These are phyloP conservation scores for Leccinum sublutescens DNA, from an alignment of 768 basidiomycete species.

Conservation along the genomic window DNA sequence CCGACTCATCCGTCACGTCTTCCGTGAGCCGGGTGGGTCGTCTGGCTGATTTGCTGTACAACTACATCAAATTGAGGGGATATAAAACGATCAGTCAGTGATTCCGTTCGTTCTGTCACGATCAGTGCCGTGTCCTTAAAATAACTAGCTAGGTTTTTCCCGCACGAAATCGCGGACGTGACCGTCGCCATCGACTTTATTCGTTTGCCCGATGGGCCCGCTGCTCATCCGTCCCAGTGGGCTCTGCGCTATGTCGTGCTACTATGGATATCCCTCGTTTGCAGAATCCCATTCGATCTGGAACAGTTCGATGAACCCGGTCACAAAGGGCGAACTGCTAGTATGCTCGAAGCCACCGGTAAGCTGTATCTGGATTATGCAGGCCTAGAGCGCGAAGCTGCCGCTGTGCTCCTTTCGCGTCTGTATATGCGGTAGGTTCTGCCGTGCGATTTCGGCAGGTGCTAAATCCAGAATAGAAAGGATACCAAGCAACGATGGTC, in stretches of 20 bases:
- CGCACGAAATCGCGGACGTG: constrained; percentile 85
- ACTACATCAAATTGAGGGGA: constrained; percentile 84
- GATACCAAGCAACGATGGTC: constrained; percentile 52
- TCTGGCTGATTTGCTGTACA: constrained; percentile 66
- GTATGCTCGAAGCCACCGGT: constrained; percentile 54
- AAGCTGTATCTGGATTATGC: constrained; percentile 59
- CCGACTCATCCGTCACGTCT: constrained; percentile 22
- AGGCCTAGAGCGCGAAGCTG: constrained; percentile 84
- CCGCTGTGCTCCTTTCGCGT: constrained; percentile 76
- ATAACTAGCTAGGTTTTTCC: constrained; percentile 82
- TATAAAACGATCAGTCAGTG: constrained; percentile 86
- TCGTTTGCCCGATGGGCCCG: constrained; percentile 43
- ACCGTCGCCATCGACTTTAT: constrained; percentile 71
- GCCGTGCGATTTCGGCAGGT: not conserved
- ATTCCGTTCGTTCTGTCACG: constrained; percentile 3
- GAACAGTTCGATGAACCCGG: constrained; percentile 74
- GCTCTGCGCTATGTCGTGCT: constrained; percentile 78
- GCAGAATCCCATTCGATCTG: constrained; percentile 91
- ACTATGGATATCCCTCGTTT: constrained; percentile 92
- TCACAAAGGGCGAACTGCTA: constrained; percentile 52
- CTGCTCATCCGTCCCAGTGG: constrained; percentile 57
- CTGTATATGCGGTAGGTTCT: constrained; percentile 71
- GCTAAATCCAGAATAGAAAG: constrained; percentile 42
- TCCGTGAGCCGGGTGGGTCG: constrained; percentile 45
- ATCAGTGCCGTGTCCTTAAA: constrained; percentile 17